Evolutionary conservation across 2,329 filamentous ascomycete species (phyloP).

Genomic region (Paraphaeosphaeria minitans): DNA sequence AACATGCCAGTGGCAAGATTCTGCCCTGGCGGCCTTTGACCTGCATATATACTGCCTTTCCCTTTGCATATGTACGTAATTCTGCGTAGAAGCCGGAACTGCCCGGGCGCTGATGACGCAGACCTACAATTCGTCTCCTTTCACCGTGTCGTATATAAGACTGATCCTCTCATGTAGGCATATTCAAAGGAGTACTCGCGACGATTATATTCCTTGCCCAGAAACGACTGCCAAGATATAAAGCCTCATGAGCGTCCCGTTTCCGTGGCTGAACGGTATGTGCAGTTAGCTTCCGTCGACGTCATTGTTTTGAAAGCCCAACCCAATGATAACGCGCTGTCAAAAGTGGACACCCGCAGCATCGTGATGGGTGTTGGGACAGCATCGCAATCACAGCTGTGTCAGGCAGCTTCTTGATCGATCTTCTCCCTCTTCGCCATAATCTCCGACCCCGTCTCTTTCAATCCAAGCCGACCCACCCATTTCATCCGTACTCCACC

Average conservation of each 20-base stretch:
- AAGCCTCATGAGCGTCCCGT: background rate
- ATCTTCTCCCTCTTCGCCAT: conserved; percentile 5
- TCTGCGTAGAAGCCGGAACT: background rate
- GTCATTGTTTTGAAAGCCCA: background rate
- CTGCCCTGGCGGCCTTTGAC: background rate
- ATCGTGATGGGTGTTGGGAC: background rate
- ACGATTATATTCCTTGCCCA: background rate
- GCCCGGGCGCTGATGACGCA: background rate
- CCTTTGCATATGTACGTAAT: background rate
- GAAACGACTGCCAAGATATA: background rate
- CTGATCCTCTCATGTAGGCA: too few relatives aligned
- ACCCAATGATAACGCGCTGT: background rate
- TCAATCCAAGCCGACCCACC: conserved; percentile 9
- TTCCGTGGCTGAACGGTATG: background rate
- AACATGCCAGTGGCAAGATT: background rate
- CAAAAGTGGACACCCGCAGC: background rate
- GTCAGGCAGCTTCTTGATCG: background rate
- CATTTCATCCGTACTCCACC: conserved; percentile 1
- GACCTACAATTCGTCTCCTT: background rate
- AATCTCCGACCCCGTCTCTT: conserved; percentile 2
- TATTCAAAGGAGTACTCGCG: background rate
- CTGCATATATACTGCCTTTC: background rate
- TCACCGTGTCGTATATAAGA: background rate
- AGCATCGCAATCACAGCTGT: background rate
- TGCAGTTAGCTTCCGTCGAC: background rate